Percentiles rank a stretch among this genome's conserved stretches.
phyloP scores from a whole-genome alignment of 768 basidiomycete genomes.

The Gautieria morchelliformis region DNA sequence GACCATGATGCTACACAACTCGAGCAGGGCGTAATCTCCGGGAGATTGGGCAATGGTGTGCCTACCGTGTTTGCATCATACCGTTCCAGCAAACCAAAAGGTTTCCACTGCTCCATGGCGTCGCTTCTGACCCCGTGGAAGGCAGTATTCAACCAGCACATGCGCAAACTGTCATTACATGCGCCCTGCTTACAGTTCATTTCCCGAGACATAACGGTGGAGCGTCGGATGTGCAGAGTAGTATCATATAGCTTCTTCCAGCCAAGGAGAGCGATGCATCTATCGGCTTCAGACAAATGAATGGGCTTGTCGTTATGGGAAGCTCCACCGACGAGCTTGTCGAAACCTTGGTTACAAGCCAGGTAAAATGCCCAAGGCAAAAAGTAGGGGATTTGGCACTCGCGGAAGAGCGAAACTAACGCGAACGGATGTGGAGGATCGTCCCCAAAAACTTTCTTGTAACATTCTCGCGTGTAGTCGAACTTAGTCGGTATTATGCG shows the following conservation, averaged over 20 bases:
- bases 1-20: slow-evolving; percentile 12
- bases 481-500: background rate
- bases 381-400: background rate
- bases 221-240: background rate
- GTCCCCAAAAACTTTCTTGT: background rate
- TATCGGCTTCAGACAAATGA: background rate
- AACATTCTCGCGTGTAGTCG: background rate
- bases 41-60: background rate
- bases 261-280: background rate
- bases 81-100: background rate
- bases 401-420: slow-evolving; percentile 1
- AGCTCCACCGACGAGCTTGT: background rate
- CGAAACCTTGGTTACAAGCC: background rate
- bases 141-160: background rate
- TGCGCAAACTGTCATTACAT: background rate
- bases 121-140: background rate
- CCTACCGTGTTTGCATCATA: background rate
- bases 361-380: slow-evolving; percentile 1
- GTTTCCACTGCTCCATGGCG: background rate
- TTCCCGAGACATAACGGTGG: background rate
- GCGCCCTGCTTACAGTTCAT: background rate
- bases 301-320: background rate
- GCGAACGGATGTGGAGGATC: slow-evolving; percentile 2
- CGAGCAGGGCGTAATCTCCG: slow-evolving; percentile 8
- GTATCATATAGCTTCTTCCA: background rate